Conservation (phyloP, 2,329 filamentous ascomycete species). For the Nigrospora osmanthi region DNA sequence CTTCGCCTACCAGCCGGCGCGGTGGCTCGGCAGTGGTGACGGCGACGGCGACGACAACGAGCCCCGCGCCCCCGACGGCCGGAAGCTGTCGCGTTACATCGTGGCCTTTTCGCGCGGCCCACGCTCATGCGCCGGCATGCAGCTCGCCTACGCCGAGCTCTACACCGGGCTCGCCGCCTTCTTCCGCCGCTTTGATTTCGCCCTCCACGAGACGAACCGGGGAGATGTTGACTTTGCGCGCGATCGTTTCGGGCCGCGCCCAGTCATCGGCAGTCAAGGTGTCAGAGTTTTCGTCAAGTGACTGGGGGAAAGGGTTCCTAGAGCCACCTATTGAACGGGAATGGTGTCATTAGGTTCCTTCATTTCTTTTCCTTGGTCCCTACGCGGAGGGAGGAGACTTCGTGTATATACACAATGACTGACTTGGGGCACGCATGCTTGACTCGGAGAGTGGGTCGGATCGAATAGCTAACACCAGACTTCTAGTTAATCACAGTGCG, state of each 20-base stretch:
- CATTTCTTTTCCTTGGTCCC: too few relatives aligned
- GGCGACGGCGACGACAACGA: too few relatives aligned
- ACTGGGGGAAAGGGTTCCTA: not conserved
- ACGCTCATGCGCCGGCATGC: slow-evolving; percentile 23
- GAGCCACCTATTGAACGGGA: too few relatives aligned
- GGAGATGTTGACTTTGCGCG: slow-evolving; percentile 9
- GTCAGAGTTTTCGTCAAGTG: slow-evolving; percentile 6
- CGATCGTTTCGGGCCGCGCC: slow-evolving; percentile 1
- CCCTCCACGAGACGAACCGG: slow-evolving; percentile 16
- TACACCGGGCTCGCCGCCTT: slow-evolving; percentile 33
- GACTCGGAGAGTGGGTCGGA: too few relatives aligned
- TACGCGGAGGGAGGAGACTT: too few relatives aligned
- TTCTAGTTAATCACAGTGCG: too few relatives aligned
- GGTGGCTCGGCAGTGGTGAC: slow-evolving; percentile 11
- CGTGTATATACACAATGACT: too few relatives aligned
- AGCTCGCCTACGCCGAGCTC: slow-evolving; percentile 23
- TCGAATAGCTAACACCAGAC: too few relatives aligned
- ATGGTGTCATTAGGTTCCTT: too few relatives aligned
- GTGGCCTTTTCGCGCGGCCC: slow-evolving; percentile 24
- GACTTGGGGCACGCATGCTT: too few relatives aligned
- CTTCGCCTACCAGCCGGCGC: slow-evolving; percentile 8
- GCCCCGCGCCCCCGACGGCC: slow-evolving; percentile 4
- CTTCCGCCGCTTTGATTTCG: slow-evolving; percentile 31
- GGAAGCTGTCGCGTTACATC: slow-evolving; percentile 8
- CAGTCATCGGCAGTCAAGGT: slow-evolving; percentile 5